Percentiles rank a stretch among this genome's conserved stretches.
Conservation (phyloP, 1,284 basidiomycete species). For the Microbotryomycetes sp. region DNA sequence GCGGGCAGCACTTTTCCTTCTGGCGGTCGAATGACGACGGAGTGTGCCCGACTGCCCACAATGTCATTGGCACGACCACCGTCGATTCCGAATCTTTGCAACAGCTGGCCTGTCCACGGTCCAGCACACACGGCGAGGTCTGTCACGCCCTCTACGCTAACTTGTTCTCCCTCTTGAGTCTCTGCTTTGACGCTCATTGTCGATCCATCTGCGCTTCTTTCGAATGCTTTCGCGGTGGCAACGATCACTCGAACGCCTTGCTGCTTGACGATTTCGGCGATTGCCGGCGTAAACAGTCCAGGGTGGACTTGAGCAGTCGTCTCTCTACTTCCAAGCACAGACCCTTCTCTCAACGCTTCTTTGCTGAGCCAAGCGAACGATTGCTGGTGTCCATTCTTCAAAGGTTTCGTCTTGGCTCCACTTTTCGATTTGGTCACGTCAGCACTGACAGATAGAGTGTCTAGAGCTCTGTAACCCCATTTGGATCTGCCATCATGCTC, state of each 20-base stretch:
- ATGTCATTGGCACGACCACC: conserved; percentile 42
- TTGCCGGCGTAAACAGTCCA: conserved; percentile 66
- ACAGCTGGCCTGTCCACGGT: conserved; percentile 70
- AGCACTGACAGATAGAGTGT: conserved; percentile 40
- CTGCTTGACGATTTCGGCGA: conserved; percentile 53
- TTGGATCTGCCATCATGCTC: conserved; percentile 62
- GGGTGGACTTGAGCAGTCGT: conserved; percentile 76
- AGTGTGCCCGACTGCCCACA: conserved; percentile 49
- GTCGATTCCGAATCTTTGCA: conserved; percentile 49
- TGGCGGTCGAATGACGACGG: conserved; percentile 44
- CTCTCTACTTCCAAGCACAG: conserved; percentile 43
- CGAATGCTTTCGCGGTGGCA: conserved; percentile 38
- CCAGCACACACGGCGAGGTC: conserved; percentile 69
- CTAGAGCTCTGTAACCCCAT: conserved; percentile 76
- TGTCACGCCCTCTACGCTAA: conserved; percentile 14
- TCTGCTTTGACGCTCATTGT: conserved; percentile 37
- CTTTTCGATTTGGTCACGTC: conserved; percentile 17
- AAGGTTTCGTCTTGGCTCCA: conserved; percentile 1
- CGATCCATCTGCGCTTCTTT: conserved; percentile 30
- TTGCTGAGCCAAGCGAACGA: conserved; percentile 41
- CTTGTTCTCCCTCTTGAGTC: conserved; percentile 13
- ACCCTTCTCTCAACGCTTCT: conserved; percentile 36
- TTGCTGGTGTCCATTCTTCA: conserved; percentile 11
- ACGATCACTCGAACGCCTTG: conserved; percentile 46
- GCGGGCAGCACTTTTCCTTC: conserved; percentile 36